Conservation (phyloP, 345 rosid species). For the Lenwebbia sp. region DNA sequence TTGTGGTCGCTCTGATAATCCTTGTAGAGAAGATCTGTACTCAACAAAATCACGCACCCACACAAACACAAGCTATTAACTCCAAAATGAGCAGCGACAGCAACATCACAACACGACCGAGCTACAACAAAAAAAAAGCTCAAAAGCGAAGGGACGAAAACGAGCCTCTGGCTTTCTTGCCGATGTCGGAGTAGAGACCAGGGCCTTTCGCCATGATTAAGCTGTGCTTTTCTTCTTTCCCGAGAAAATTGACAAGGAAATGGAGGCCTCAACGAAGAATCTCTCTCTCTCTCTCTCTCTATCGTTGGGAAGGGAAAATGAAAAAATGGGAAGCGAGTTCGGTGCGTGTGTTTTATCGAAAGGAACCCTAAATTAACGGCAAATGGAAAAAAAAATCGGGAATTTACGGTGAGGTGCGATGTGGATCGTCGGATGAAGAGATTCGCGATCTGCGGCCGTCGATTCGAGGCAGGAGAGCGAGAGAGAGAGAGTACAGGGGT, state of each 20-base stretch:
- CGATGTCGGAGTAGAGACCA: constrained; percentile 85
- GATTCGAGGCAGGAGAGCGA: not conserved
- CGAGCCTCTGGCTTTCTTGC: constrained; percentile 89
- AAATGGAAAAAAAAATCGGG: not conserved
- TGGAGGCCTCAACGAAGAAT: no score
- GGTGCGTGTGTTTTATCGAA: not conserved
- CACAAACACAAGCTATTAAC: not conserved
- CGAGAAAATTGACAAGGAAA: not conserved
- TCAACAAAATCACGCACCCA: not conserved
- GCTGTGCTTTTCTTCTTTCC: not conserved
- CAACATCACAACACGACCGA: no score
- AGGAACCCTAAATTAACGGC: not conserved
- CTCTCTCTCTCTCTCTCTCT: no score
- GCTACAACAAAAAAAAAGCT: not conserved
- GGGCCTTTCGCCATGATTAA: constrained; percentile 84
- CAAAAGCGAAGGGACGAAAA: not conserved
- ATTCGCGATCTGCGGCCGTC: constrained; percentile 7
- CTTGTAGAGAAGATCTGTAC: constrained; percentile 76
- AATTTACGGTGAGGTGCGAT: not conserved
- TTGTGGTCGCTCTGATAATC: constrained; percentile 91
- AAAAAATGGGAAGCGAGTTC: not conserved
- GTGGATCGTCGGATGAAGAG: constrained; percentile 15
- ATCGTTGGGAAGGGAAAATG: no score
- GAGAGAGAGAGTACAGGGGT: not conserved
- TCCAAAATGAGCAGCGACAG: not conserved